Evolutionary conservation across 441 rosid genomes (phyloP).

Genomic region (Erodium moschatum): DNA sequence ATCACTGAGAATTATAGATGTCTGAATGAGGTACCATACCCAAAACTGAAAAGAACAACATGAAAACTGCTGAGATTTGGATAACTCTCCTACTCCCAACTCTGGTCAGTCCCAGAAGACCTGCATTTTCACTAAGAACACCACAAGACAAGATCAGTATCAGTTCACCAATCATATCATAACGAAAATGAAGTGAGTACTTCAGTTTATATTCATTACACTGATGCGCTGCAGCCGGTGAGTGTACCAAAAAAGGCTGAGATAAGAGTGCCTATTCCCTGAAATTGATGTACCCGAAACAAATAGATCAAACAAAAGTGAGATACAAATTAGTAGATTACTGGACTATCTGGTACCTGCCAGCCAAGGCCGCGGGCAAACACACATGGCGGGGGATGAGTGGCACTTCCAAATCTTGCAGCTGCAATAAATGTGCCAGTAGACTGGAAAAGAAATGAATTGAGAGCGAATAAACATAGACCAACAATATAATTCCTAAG

Average conservation of each 20-base stretch:
- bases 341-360: conserved; percentile 54
- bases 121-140: conserved; percentile 74
- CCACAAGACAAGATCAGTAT: background rate
- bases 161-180: background rate
- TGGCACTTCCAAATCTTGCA: conserved; percentile 83
- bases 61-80: conserved; percentile 91
- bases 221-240: background rate
- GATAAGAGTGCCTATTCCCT: background rate
- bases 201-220: background rate
- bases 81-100: conserved; percentile 95
- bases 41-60: conserved; percentile 89
- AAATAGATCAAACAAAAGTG: too few relatives aligned
- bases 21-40: conserved; percentile 32
- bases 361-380: conserved; percentile 94
- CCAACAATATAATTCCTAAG: background rate
- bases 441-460: conserved; percentile 38
- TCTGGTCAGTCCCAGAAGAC: conserved; percentile 78
- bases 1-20: background rate
- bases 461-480: background rate
- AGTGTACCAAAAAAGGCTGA: background rate
- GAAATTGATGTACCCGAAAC: background rate
- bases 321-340: background rate
- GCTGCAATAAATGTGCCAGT: conserved; percentile 80
- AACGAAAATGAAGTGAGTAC: background rate
- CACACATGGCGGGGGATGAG: conserved; percentile 73